These are phyloP conservation scores for Pseudogymnoascus sp. DNA, from an alignment of 2,329 filamentous ascomycete genomes.

Conservation along the genomic window DNA sequence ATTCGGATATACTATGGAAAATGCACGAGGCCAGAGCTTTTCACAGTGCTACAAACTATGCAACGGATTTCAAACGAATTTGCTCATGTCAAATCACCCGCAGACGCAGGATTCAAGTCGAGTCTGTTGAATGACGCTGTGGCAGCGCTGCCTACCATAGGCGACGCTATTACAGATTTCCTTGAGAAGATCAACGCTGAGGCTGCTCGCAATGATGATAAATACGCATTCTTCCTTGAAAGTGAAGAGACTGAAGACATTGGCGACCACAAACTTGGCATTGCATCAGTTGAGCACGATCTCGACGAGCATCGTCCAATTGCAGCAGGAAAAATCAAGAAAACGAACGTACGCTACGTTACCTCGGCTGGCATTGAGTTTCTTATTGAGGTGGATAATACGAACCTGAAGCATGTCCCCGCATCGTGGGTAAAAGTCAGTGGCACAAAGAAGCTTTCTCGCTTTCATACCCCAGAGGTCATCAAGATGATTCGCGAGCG, in stretches of 20 bases:
- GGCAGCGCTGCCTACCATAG: constrained; percentile 66
- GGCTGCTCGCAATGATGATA: constrained; percentile 80
- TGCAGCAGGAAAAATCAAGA: constrained; percentile 65
- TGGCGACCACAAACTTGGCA: constrained; percentile 78
- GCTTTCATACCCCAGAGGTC: constrained; percentile 92
- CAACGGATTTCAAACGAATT: constrained; percentile 76
- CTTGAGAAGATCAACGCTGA: constrained; percentile 79
- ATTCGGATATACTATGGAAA: constrained; percentile 97
- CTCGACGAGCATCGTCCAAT: constrained; percentile 66
- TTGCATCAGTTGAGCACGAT: constrained; percentile 85
- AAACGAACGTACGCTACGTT: constrained; percentile 62
- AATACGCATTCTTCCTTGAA: constrained; percentile 88
- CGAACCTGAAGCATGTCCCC: constrained; percentile 74
- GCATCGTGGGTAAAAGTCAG: constrained; percentile 94
- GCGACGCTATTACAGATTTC: constrained; percentile 61
- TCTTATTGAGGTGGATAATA: constrained; percentile 82
- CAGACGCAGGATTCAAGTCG: constrained; percentile 66
- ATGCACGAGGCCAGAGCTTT: constrained; percentile 80
- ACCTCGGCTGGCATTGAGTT: constrained; percentile 90
- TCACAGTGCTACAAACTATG: constrained; percentile 76
- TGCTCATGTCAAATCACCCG: constrained; percentile 52
- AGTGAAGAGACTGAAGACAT: constrained; percentile 83
- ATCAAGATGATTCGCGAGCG: constrained; percentile 74
- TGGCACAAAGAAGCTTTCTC: constrained; percentile 82
- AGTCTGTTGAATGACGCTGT: constrained; percentile 62